phyloP scores from a whole-genome alignment of 1,284 basidiomycete species.

The Macrocybe sp. region DNA sequence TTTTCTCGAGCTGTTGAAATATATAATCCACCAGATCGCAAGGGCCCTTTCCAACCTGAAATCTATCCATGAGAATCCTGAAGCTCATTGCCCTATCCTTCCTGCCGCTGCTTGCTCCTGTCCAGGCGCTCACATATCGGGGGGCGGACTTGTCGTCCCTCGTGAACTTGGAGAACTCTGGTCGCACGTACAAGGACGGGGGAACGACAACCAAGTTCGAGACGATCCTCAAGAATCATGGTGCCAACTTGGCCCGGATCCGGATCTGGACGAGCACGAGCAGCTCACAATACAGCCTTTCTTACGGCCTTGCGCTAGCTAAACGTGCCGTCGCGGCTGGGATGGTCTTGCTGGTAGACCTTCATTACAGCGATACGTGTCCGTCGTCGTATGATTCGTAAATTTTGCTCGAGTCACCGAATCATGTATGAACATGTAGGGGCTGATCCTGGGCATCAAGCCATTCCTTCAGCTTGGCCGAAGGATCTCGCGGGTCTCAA shows the following conservation, averaged over 20 bases:
- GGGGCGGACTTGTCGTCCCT: conserved; percentile 61
- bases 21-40: background rate
- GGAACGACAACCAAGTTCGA: conserved; percentile 43
- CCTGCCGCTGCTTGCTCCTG: conserved; percentile 15
- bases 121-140: conserved; percentile 39
- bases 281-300: conserved; percentile 45
- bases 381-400: conserved; percentile 12
- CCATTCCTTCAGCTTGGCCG: conserved; percentile 56
- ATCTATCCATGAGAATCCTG: conserved; percentile 12
- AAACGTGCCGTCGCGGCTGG: conserved; percentile 53
- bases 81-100: conserved; percentile 14
- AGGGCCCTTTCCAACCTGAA: background rate
- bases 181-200: conserved; percentile 44
- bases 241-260: conserved; percentile 53
- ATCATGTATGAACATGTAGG: conserved; percentile 25
- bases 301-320: conserved; percentile 49
- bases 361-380: conserved; percentile 66
- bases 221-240: conserved; percentile 48
- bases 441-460: conserved; percentile 60
- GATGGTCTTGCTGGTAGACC: conserved; percentile 51
- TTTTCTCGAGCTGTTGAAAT: conserved; percentile 1
- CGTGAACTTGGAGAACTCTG: conserved; percentile 46
- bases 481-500: conserved; percentile 44
- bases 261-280: conserved; percentile 58
- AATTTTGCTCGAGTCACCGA: background rate